A percentile compares a stretch with the other conserved stretches of the same genome.
Conservation (phyloP, 352 stramenopile genomes). For the Pythium sukuiense region DNA sequence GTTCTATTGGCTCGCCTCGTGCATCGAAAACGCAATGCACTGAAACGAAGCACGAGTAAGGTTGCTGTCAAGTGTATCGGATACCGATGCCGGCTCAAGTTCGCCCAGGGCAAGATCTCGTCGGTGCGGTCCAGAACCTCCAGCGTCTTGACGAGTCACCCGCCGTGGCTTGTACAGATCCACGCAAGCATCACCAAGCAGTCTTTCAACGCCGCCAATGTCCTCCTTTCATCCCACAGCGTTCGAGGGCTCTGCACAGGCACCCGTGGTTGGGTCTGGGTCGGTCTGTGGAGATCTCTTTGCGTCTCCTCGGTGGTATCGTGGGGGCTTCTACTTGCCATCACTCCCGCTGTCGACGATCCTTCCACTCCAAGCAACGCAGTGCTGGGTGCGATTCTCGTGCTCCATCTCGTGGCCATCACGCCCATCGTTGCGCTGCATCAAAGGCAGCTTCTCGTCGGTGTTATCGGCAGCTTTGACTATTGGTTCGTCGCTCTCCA, state of each 20-base stretch:
- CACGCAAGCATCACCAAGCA: neutral
- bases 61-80: constrained; percentile 10
- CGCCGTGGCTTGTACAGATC: neutral
- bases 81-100: constrained; percentile 8
- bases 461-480: constrained; percentile 24
- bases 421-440: neutral
- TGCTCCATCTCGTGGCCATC: neutral
- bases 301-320: neutral
- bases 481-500: constrained; percentile 29
- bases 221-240: neutral
- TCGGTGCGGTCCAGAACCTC: neutral
- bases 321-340: neutral
- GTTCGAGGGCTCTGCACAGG: neutral
- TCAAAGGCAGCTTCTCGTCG: constrained; percentile 5
- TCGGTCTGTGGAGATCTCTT: neutral
- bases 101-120: neutral
- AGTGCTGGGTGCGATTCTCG: neutral
- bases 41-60: neutral
- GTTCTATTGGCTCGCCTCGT: constrained; percentile 4
- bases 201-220: neutral
- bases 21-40: constrained; percentile 10
- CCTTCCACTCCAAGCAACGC: neutral
- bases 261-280: neutral
- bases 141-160: neutral
- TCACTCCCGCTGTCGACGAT: neutral